Evolutionary conservation across 306 rosid genomes (phyloP), one percentile per base, ranked within the genome.

Genomic region (Dalbergia oliveri): DNA sequence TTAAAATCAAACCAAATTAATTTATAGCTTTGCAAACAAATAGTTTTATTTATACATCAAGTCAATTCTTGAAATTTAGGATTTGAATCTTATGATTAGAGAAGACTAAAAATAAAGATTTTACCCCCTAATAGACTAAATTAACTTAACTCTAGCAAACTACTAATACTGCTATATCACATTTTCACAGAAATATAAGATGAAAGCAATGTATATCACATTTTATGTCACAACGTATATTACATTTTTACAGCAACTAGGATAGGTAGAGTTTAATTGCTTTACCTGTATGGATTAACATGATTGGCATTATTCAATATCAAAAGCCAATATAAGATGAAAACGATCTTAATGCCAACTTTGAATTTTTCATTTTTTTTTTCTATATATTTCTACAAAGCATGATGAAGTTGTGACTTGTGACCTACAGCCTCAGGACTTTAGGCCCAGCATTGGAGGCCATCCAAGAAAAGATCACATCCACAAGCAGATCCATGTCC

Each of bases 401-500:
- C 37, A 16, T 67, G 31, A 26, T 26, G 31, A 26, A 26, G 31
- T 9, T 57, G 54, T 11, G 15, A 11, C 41, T 13, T 76, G 33
- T 26, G 75, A 79, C 45, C 43, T 56, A 67, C 57, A 89, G 86
- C 94, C 83, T 84, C 84, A 91, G 84, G 75, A 85, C 82, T 83
- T 81, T 93, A 37, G 91, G 91, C 78, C 93, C 92, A 21, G 87
- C 66, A 61, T 90, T 95, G 66, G 97, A 93, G 85, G 90, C 86
- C 72, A 93, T 89, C 99, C 98, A 95, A 43, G 94, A 83, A 39
- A 90, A 75, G 35, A 93, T 75, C 81, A 89, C 98, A 60, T 93
- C 90, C 69, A 95, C 97, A 61, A 95, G 99, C 79, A 66, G 65
- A 78, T 87, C 89, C 59, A 93, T n/a, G 78, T 95, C 98, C 81